Percentiles rank a stretch among this genome's conserved stretches.
These are phyloP conservation scores for Cyclotella distinguenda DNA, from an alignment of 108 stramenopile species.

Conservation along the genomic window DNA sequence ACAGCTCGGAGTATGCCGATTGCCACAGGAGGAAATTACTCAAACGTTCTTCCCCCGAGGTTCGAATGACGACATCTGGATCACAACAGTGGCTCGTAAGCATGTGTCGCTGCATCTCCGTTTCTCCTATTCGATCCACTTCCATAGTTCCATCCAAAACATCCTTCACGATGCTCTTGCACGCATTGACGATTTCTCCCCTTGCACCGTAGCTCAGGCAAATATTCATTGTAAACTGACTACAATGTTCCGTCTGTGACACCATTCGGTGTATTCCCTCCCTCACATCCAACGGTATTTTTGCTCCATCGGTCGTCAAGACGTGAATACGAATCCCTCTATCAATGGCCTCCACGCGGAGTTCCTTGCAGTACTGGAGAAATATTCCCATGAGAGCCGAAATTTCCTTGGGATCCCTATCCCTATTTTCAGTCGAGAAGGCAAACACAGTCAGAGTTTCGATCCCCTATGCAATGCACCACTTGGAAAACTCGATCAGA, in stretches of 20 bases:
- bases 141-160: slow-evolving; percentile 47
- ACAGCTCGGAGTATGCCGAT: slow-evolving; percentile 91
- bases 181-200: slow-evolving; percentile 87
- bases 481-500: slow-evolving; percentile 87
- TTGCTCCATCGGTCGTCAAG: slow-evolving; percentile 70
- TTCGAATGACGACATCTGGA: slow-evolving; percentile 93
- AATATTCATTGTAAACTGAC: slow-evolving; percentile 82
- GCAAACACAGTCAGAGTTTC: slow-evolving; percentile 91
- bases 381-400: slow-evolving; percentile 83
- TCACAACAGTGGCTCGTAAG: slow-evolving; percentile 60
- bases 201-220: slow-evolving; percentile 93
- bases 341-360: slow-evolving; percentile 82
- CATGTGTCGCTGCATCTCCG: slow-evolving; percentile 43
- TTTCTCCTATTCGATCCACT: slow-evolving; percentile 57
- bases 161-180: slow-evolving; percentile 56
- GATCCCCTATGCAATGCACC: slow-evolving; percentile 90
- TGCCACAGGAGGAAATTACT: slow-evolving; percentile 97
- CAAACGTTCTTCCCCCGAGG: slow-evolving; percentile 92
- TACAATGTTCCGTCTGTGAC: slow-evolving; percentile 50
- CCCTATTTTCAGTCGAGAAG: slow-evolving; percentile 98
- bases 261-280: slow-evolving; percentile 57
- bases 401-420: slow-evolving; percentile 84
- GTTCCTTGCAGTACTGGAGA: slow-evolving; percentile 80
- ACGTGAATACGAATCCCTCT: slow-evolving; percentile 75
- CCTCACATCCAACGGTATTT: slow-evolving; percentile 58